Evolutionary conservation across 179 eudicot genomes (phyloP).

Genomic region (Amaranthus tricolor): DNA sequence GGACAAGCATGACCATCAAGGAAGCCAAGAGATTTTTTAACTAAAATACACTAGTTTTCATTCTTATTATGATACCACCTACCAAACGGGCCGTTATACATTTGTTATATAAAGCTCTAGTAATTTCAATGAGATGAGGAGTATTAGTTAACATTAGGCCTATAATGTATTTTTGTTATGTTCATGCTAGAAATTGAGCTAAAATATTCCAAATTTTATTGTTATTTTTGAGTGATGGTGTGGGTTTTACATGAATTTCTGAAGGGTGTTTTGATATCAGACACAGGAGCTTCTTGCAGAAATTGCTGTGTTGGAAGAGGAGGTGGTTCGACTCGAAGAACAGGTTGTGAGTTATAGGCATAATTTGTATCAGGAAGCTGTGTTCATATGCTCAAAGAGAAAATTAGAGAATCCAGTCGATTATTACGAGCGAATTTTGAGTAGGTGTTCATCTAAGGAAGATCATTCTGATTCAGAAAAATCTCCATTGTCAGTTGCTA

Average conservation of each 20-base stretch:
- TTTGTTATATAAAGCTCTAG: not conserved
- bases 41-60: no score
- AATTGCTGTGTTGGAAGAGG: slow-evolving; percentile 47
- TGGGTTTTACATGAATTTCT: slow-evolving; percentile 5
- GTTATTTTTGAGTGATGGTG: not conserved
- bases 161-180: no score
- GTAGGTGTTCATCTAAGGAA: slow-evolving; percentile 28
- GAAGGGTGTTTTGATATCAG: slow-evolving; percentile 26
- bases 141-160: no score
- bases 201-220: no score
- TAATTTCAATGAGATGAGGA: not conserved
- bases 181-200: not conserved
- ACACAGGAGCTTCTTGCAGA: slow-evolving; percentile 52
- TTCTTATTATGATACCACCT: no score
- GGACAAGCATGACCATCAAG: no score
- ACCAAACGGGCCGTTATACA: not conserved
- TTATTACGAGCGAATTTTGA: slow-evolving; percentile 28
- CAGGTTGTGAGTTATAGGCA: slow-evolving; percentile 41
- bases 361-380: slow-evolving; percentile 44
- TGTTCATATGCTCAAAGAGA: slow-evolving; percentile 43
- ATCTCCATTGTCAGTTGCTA: slow-evolving; percentile 23
- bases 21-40: no score
- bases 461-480: slow-evolving; percentile 29
- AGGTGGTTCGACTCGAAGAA: slow-evolving; percentile 44
- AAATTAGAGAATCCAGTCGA: slow-evolving; percentile 35